Conservation (phyloP, 2,329 filamentous ascomycete species). For the Diaporthe citriasiana region DNA sequence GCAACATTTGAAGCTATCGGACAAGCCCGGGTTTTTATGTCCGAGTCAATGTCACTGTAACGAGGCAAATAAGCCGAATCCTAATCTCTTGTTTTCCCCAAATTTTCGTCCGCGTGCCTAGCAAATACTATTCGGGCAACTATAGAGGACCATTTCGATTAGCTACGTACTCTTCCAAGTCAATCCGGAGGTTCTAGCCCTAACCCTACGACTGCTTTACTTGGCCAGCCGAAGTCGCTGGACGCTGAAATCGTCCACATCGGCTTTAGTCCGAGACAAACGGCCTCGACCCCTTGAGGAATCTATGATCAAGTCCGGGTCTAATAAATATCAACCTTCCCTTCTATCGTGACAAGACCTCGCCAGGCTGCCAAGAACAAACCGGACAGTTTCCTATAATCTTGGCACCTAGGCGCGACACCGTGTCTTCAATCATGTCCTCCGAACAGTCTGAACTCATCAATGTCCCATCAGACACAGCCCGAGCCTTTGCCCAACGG, state of each 20-base stretch:
- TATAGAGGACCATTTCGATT: too few relatives aligned
- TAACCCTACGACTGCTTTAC: not conserved
- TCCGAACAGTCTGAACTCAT: conserved; percentile 28
- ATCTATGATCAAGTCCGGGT: not conserved
- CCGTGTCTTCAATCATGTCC: conserved; percentile 10
- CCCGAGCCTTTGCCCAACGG: conserved; percentile 61
- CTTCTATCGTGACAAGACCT: not conserved
- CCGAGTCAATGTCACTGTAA: not conserved
- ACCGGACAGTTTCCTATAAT: not conserved
- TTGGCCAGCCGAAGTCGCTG: not conserved
- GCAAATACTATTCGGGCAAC: not conserved
- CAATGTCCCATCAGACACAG: conserved; percentile 38
- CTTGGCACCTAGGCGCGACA: too few relatives aligned
- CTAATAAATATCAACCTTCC: not conserved
- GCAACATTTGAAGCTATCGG: too few relatives aligned
- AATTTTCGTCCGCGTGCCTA: too few relatives aligned
- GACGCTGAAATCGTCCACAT: not conserved
- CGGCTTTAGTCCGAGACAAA: conserved; percentile 14
- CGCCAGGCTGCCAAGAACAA: not conserved
- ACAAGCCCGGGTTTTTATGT: not conserved
- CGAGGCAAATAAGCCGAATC: not conserved
- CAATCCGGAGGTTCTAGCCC: not conserved
- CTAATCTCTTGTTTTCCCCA: not conserved
- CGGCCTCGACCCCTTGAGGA: not conserved
- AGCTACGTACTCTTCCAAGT: not conserved